These are phyloP conservation scores for Diversispora epigaea DNA, from an alignment of 192 early-diverging fungal species.

Conservation along the genomic window DNA sequence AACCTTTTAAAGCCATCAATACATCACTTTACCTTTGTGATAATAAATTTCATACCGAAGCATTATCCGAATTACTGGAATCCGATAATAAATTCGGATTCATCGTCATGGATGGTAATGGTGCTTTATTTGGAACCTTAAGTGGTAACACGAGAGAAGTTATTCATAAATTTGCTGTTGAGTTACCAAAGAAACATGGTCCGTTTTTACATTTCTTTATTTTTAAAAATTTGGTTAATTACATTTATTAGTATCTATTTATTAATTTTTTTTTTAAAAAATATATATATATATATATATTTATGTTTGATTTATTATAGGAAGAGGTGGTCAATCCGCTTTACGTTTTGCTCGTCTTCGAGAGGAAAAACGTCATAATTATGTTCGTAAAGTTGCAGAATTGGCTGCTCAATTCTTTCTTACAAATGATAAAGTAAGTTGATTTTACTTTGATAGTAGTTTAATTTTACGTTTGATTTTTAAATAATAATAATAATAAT, in stretches of 20 bases:
- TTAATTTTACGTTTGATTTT: not conserved
- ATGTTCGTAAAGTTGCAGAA: conserved; percentile 98
- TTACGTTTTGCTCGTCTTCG: conserved; percentile 99
- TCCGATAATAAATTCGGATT: conserved; percentile 96
- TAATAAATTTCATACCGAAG: conserved; percentile 99
- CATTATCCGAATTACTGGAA: conserved; percentile 87
- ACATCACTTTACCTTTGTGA: conserved; percentile 97
- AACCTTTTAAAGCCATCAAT: conserved; percentile 99
- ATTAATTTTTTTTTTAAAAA: not conserved
- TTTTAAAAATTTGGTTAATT: not conserved
- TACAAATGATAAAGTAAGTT: conserved; percentile 74
- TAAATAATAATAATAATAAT: conserved; percentile 21
- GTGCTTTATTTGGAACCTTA: conserved; percentile 91
- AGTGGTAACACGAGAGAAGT: conserved; percentile 93
- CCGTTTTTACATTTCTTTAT: not conserved
- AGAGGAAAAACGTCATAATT: conserved; percentile 98
- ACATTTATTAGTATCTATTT: not conserved
- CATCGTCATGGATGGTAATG: conserved; percentile 99
- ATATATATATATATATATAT: not conserved
- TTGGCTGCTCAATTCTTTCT: conserved; percentile 95
- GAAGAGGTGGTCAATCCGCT: conserved; percentile 98
- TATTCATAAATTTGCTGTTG: conserved; percentile 91
- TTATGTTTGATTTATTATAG: not conserved
- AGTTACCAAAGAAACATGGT: conserved; percentile 99
- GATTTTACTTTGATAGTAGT: conserved; percentile 7